Base-by-base conservation (phyloP, 2,329 filamentous ascomycete species). In the Pseudophaeomoniella oleicola region DNA sequence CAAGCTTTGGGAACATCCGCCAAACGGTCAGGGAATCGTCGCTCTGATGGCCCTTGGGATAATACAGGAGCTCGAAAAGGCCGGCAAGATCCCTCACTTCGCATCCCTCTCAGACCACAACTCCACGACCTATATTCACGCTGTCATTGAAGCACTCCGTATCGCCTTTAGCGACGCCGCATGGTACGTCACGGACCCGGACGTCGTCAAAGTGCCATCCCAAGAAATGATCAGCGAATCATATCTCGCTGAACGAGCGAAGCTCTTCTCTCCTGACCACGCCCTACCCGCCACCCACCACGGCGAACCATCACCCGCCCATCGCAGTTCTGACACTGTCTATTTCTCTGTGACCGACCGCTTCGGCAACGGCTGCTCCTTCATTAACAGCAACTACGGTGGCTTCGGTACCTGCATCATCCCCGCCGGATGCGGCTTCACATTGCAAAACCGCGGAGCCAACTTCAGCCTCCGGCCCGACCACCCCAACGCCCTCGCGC, bases 351-450 rank as follows among this genome's bases (percentile, higher is more conserved):
- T 81, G 9, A 81, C 86, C 0, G 90, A 96, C 60, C 59, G 66
- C 1, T 64, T 75, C 19, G 90, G 90, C 37, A 96, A 96, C 58
- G 88, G 81, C 19, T 87, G 90, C 37, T 90, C 81, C 15, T 94
- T 96, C 62, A 96, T 96, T 64, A 96, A 94, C 69, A 87, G 80
- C 59, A 92, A 88, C 66, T 96, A 87, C 59, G 78, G 71, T 38
- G 85, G 84, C 0, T 67, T 96, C 56, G 90, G 90, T 36, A 90
- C 85, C 0, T 70, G 66, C 46, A 93, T 96, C 52, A 75, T 98
- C 35, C 88, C 90, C 14, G 62, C 67, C 30, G 83, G 79, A 4
- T 93, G 85, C 55, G 88, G 88, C 5, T 96, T 96, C 62, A 88
- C 84, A 1, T 71, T 98, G 14, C 90, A 98, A 55, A 94, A 94